Conservation (phyloP, 768 basidiomycete species). For the Pholiota microspora region DNA sequence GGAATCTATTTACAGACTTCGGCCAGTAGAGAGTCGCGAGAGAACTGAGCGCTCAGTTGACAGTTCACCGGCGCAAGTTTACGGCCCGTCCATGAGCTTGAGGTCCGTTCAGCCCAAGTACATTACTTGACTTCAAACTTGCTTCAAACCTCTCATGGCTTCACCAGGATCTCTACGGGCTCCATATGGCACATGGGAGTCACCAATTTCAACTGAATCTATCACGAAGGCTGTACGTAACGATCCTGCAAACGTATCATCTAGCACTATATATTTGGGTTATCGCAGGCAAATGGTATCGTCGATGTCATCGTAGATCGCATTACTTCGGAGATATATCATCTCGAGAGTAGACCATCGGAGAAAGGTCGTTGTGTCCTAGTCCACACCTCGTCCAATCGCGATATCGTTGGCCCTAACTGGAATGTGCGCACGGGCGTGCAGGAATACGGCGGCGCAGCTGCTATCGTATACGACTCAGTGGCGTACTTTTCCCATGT, state of each 20-base stretch:
- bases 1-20: too few relatives aligned
- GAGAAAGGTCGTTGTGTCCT: slow-evolving; percentile 51
- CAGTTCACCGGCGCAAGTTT: too few relatives aligned
- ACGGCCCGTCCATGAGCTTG: too few relatives aligned
- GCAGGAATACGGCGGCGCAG: slow-evolving; percentile 72
- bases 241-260: background rate
- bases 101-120: too few relatives aligned
- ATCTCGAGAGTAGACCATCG: slow-evolving; percentile 58
- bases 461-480: slow-evolving; percentile 49
- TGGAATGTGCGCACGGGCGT: slow-evolving; percentile 65
- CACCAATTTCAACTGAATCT: slow-evolving; percentile 1
- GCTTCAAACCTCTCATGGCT: too few relatives aligned
- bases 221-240: slow-evolving; percentile 2
- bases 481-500: slow-evolving; percentile 59
- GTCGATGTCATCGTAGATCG: slow-evolving; percentile 58
- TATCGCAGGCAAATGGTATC: slow-evolving; percentile 30
- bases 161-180: background rate
- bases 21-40: too few relatives aligned
- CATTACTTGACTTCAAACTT: too few relatives aligned
- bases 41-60: too few relatives aligned
- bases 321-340: slow-evolving; percentile 50
- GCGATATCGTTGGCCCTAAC: slow-evolving; percentile 50
- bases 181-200: slow-evolving; percentile 5
- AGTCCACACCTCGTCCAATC: slow-evolving; percentile 43
- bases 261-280: background rate